Base-by-base conservation (phyloP, 805 yeast genomes). In the Starmerella davenportii region DNA sequence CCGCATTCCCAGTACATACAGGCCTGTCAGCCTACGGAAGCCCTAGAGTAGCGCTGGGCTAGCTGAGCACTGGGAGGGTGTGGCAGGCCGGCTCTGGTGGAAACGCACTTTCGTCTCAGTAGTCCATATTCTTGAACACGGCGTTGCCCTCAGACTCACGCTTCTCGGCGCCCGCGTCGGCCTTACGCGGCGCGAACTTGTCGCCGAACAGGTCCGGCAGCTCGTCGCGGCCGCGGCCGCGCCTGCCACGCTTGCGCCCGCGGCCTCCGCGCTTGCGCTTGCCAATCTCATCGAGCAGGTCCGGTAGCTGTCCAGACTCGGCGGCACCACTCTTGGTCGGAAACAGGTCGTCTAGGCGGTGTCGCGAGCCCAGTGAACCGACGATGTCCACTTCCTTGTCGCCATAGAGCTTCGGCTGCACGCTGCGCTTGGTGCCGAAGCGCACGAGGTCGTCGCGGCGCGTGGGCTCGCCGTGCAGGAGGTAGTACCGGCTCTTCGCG, bases 401-500 rank as follows among this genome's bases (percentile, higher is more conserved):
- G 28, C 42, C 54, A 47, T 38, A 53, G 44, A 36, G 36, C 49
- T 44, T 42, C 1, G 54, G 53, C 32, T 40, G 23, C 9, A 35
- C 40, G 7, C 52, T 43, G n/a, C 54, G 48, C 30, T 32, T 31
- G 3, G 49, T 44, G 27, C 54, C 54, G 34, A 51, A 51, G 8
- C 54, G 38, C 11, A 42, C 45, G 21, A 44, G 38, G 27, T 49
- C 52, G 30, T 48, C 52, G 21, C 40, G 42, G 21, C 49, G 42
- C 13, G 71, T 70, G 2, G 84, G 87, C 51, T 74, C 84, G 3
- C 87, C 87, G 46, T 77, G 76, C 15, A 73, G 51, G 41, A 74
- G 59, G 57, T 77, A 77, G 56, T 75, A 77, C 30, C 79, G 56
- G 17, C 80, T 74, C 38, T 65, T 66, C 13, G 63, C 68, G 18